Conservation (phyloP, 169 alveolate genomes). For the Plasmodium sp. region DNA sequence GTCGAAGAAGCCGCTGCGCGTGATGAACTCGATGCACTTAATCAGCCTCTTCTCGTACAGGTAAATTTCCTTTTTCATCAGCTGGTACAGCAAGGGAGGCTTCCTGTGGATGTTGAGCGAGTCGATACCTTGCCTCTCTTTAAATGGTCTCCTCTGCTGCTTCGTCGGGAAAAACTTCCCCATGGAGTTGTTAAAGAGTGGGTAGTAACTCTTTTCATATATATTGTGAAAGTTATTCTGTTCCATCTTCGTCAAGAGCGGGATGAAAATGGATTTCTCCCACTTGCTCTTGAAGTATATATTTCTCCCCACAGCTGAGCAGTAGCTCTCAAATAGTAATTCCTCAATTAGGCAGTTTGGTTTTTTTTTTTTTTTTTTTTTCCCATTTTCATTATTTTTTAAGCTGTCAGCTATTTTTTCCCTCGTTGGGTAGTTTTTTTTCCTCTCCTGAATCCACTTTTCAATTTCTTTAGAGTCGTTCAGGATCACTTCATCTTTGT, state of each 20-base stretch:
- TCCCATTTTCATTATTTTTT: constrained; percentile 1
- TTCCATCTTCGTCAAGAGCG: constrained; percentile 10
- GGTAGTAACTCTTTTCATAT: constrained; percentile 36
- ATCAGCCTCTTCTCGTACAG: constrained; percentile 53
- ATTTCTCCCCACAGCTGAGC: constrained; percentile 48
- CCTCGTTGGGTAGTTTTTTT: constrained; percentile 64
- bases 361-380: constrained; percentile 32
- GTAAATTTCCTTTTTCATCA: constrained; percentile 70
- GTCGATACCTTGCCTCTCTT: constrained; percentile 4
- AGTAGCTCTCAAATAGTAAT: constrained; percentile 63
- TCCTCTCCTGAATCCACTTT: constrained; percentile 66
- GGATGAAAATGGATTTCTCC: constrained; percentile 63
- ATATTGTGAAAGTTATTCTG: constrained; percentile 7
- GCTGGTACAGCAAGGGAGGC: constrained; percentile 64
- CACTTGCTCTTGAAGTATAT: constrained; percentile 18
- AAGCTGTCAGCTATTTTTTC: not conserved
- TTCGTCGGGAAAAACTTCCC: not conserved
- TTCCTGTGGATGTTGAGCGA: constrained; percentile 57
- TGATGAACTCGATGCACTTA: constrained; percentile 42
- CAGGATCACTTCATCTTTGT: constrained; percentile 41
- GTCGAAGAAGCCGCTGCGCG: constrained; percentile 62
- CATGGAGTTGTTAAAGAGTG: not conserved
- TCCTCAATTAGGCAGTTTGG: constrained; percentile 70
- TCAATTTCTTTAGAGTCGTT: constrained; percentile 51
- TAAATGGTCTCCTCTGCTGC: not conserved